Evolutionary conservation across 2,329 filamentous ascomycete species (phyloP).

Genomic region (Volutella citrinella): DNA sequence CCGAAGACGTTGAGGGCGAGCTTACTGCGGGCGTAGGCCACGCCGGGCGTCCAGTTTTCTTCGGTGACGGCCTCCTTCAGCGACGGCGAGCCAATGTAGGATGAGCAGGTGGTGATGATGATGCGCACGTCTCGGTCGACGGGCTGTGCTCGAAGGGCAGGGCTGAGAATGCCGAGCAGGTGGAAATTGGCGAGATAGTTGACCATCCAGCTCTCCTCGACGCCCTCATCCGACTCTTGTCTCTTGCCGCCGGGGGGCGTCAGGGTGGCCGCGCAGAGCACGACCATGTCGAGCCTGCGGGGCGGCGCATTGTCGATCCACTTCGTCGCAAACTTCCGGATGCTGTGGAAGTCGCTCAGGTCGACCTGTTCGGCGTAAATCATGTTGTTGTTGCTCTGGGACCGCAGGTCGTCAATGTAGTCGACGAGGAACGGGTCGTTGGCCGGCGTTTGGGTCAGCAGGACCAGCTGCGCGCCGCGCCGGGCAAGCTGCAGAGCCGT

Average conservation of each 20-base stretch:
- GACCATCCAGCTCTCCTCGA: constrained; percentile 89
- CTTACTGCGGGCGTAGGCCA: constrained; percentile 64
- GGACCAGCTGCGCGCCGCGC: constrained; percentile 84
- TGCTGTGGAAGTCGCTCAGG: constrained; percentile 80
- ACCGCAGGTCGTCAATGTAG: constrained; percentile 84
- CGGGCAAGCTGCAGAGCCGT: constrained; percentile 71
- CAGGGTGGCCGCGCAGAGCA: constrained; percentile 79
- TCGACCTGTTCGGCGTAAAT: constrained; percentile 97
- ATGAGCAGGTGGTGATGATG: constrained; percentile 80
- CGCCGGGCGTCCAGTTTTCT: constrained; percentile 52
- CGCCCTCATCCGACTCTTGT: constrained; percentile 67
- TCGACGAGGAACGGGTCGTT: constrained; percentile 88
- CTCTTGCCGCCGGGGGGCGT: constrained; percentile 64
- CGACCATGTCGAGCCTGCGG: constrained; percentile 82
- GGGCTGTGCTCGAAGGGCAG: constrained; percentile 85
- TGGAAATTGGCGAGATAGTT: constrained; percentile 98
- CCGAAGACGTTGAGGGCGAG: constrained; percentile 88
- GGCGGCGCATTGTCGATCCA: constrained; percentile 97
- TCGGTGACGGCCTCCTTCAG: constrained; percentile 51
- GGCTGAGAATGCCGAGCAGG: constrained; percentile 84
- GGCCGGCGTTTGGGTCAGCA: constrained; percentile 79
- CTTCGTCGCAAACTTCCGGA: constrained; percentile 90
- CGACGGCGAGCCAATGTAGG: constrained; percentile 77
- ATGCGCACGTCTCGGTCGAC: constrained; percentile 91
- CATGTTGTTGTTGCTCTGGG: constrained; percentile 73